Evolutionary conservation across 345 rosid genomes (phyloP), one percentile per base, ranked within the genome.

Genomic region (Excoecaria cochinchinensis): DNA sequence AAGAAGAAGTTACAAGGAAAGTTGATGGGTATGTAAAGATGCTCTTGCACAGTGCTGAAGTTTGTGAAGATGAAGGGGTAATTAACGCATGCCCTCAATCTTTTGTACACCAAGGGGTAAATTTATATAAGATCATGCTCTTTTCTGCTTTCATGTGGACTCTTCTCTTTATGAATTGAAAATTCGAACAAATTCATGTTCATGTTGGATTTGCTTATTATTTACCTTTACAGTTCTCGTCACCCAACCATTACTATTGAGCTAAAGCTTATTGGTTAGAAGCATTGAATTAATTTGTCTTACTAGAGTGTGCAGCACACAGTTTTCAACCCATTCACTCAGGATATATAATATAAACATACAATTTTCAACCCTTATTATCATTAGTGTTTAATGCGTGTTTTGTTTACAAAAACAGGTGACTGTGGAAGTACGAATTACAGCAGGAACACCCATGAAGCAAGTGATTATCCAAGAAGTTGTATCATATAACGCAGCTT

Each of bases 401-500:
- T 39, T 58, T 67, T 1, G 3, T 46, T 75, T 76, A 55, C 63
- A 47, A 46, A 66, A 84, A 66, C 70, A 88, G 91, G 84, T 90
- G 22, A 82, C 62, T 71, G 73, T 87, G 38, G 90, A 86, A 84
- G 91, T 90, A 58, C 86, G 83, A 79, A 72, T 86, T 38, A 82
- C 85, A 67, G 90, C 91, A 64, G 91, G 91, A 67, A 19, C 67
- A 63, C 91, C 93, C 68, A 66, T 79, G 9, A 86, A 69, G 83
- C 84, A 88, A 62, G 88, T 90, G 46, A 76, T 88, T 61, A 31
- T 88, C 21, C 91, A 88, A 62, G 91, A 90, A 80, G 85, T 74
- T 67, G 17, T 76, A 16, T 67, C 84, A 38, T 77, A 31, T 61
- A 84, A 83, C 3, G 82, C 90, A 42, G 77, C 86, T 60, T 90